Evolutionary conservation across 2,329 filamentous ascomycete genomes (phyloP).

Genomic region (Epichloe typhina): DNA sequence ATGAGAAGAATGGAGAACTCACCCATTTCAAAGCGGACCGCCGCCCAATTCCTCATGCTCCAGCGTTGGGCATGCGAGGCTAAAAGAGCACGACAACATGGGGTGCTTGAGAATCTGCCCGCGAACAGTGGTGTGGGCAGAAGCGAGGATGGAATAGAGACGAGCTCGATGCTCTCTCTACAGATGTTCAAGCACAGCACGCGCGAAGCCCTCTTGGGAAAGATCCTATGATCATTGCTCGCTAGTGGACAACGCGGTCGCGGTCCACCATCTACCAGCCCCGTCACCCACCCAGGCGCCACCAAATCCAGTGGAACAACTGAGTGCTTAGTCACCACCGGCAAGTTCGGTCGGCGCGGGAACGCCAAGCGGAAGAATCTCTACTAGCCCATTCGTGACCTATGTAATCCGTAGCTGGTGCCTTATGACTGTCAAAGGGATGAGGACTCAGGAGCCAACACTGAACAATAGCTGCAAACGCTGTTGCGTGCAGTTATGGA

Average conservation of each 20-base stretch:
- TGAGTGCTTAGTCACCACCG: too few relatives aligned
- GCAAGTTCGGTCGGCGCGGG: too few relatives aligned
- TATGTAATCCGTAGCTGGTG: too few relatives aligned
- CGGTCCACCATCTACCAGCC: neutral
- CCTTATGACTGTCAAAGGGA: too few relatives aligned
- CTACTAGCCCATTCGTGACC: too few relatives aligned
- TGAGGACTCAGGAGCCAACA: too few relatives aligned
- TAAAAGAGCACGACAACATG: conserved; percentile 5
- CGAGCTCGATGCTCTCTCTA: neutral
- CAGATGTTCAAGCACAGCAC: neutral
- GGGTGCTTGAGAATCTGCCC: neutral
- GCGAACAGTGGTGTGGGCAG: neutral
- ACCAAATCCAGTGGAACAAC: too few relatives aligned
- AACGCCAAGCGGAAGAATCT: too few relatives aligned
- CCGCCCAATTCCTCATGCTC: conserved; percentile 11
- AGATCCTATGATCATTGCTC: neutral
- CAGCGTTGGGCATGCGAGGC: conserved; percentile 10
- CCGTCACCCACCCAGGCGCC: too few relatives aligned
- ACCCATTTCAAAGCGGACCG: conserved; percentile 16
- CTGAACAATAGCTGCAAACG: too few relatives aligned
- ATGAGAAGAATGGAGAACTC: conserved; percentile 5
- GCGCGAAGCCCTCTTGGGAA: neutral
- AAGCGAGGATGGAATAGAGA: neutral
- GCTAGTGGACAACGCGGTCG: neutral
- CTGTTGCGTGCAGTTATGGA: too few relatives aligned